Evolutionary conservation across 2,329 filamentous ascomycete genomes (phyloP).

Genomic region (Fusarium papillatum): DNA sequence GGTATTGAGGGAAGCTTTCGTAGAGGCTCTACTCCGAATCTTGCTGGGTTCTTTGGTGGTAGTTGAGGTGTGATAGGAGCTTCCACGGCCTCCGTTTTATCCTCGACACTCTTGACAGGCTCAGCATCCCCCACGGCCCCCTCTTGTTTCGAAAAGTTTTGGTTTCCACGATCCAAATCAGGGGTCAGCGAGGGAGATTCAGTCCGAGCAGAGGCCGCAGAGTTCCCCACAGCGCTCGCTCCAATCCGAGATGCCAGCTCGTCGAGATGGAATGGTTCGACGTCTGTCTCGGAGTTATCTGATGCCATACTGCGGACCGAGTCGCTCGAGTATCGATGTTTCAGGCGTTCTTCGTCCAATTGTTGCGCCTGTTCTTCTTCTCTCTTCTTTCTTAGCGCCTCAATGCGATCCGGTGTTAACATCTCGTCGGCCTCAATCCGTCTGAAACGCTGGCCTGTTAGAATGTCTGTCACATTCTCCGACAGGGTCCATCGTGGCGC

Average conservation of each 20-base stretch:
- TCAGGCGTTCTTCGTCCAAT: slow-evolving; percentile 33
- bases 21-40: slow-evolving; percentile 19
- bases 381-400: slow-evolving; percentile 57
- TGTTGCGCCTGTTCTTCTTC: slow-evolving; percentile 42
- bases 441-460: slow-evolving; percentile 67
- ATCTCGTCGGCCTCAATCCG: slow-evolving; percentile 72
- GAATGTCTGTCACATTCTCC: slow-evolving; percentile 69
- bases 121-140: slow-evolving; percentile 1
- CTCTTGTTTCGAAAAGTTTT: slow-evolving; percentile 38
- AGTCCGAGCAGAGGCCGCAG: slow-evolving; percentile 15
- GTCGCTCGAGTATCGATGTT: slow-evolving; percentile 39
- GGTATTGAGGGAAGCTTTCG: slow-evolving; percentile 43
- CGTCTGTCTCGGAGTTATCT: slow-evolving; percentile 52
- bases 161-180: slow-evolving; percentile 40
- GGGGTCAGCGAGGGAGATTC: slow-evolving; percentile 16
- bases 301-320: slow-evolving; percentile 39
- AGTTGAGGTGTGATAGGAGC: slow-evolving; percentile 12
- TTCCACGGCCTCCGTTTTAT: slow-evolving; percentile 5
- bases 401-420: slow-evolving; percentile 65
- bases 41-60: slow-evolving; percentile 40
- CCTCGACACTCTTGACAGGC: slow-evolving; percentile 12
- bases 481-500: slow-evolving; percentile 65
- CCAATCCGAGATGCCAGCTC: slow-evolving; percentile 59
- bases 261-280: slow-evolving; percentile 65
- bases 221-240: slow-evolving; percentile 45